Percentiles rank a stretch among this genome's conserved stretches.
Evolutionary conservation across 139 green algal genomes (phyloP).

Genomic region (Diplosphaera chodatii): DNA sequence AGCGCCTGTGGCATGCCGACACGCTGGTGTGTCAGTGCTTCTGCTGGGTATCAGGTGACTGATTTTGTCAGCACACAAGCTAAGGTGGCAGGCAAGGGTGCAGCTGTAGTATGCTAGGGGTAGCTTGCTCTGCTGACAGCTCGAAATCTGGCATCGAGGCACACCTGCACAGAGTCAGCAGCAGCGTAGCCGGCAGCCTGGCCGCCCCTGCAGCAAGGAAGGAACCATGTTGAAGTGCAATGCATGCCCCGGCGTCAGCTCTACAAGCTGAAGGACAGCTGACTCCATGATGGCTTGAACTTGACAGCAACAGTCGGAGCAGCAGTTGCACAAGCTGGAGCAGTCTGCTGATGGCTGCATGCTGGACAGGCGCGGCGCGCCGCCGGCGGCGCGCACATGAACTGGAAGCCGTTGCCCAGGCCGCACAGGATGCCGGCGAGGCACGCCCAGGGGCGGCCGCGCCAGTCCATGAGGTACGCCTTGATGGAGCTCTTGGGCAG

Average conservation of each 20-base stretch:
- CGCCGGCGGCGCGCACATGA: conserved; percentile 13
- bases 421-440: conserved; percentile 27
- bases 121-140: no score
- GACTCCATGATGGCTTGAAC: no score
- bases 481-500: conserved; percentile 7
- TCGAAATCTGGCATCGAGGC: background rate
- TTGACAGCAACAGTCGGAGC: background rate
- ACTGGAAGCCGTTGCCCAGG: conserved; percentile 33
- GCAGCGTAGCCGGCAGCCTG: conserved; percentile 27
- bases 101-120: no score
- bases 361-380: no score
- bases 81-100: no score
- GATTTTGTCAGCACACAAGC: no score
- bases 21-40: no score
- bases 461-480: conserved; percentile 9
- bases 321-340: background rate
- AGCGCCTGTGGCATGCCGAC: conserved; percentile 27
- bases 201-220: conserved; percentile 2
- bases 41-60: no score
- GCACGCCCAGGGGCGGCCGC: conserved; percentile 12
- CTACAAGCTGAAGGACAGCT: no score
- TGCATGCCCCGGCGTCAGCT: no score
- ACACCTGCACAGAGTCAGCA: background rate
- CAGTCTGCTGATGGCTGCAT: no score
- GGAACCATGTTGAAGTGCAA: background rate